Evolutionary conservation across 164 flowering plant species (phyloP), one percentile per base, ranked within the genome.

Genomic region (Umbellularia californica): DNA sequence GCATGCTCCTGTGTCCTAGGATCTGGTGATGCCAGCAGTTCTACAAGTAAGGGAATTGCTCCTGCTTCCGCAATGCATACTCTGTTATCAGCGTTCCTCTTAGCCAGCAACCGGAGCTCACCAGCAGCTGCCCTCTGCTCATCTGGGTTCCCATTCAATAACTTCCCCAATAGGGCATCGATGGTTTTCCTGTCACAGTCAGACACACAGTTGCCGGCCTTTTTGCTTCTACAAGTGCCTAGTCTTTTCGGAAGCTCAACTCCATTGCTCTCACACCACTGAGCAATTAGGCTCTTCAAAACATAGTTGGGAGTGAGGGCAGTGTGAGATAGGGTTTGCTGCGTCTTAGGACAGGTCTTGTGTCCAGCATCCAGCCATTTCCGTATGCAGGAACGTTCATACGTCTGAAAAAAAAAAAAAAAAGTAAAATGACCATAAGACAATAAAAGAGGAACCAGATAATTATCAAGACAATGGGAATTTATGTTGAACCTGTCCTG

Each of bases 401-500:
- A 82, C 27, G 84, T 82, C 84, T 79, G 77, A 70, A 74, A 52
- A 19, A 55, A 68, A 50, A 3, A 3, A 55, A 15, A 15, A n/a
- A 50, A 10, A 28, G 35, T 30, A 50, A 66, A 60, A 25, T 9
- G 17, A 75, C 14, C 2, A 35, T 13, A 9, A 55, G 52, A 70
- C 23, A 71, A 30, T 24, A 13, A 25, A 24, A 58, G 5, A 24
- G 9, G 67, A 64, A 11, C 67, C 24, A 64, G 22, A 64, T 24
- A 64, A 64, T 22, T 64, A 17, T 64, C 27, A 64, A 22, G 69
- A 55, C 15, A 55, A 55, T 55, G 60, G n/a, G 60, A 15, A 20
- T 15, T 55, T 55, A 55, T 15, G n/a, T 25, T 33, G 71, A 76
- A 94, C 98, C 98, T 94, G 98, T 75, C 98, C 98, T 7, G 98